Conservation (phyloP, 352 stramenopile genomes). For the Phytophthora agathidicida region DNA sequence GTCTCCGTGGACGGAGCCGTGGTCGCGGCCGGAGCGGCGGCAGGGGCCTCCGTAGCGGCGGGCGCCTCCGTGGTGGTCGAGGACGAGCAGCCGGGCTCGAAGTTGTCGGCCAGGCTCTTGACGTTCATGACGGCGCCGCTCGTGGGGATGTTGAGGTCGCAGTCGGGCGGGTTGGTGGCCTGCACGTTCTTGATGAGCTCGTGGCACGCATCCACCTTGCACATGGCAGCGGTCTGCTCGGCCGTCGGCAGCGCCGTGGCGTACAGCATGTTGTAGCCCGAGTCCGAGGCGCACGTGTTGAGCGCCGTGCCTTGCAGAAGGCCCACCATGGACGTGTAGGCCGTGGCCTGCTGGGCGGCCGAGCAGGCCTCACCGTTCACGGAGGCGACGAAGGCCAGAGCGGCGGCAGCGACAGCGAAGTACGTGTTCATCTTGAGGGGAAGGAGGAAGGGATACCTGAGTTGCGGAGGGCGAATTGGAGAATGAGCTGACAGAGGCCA, state of each 20-base stretch:
- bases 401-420: constrained; percentile 30
- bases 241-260: constrained; percentile 33
- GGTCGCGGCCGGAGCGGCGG: constrained; percentile 3
- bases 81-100: constrained; percentile 31
- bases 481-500: constrained; percentile 32
- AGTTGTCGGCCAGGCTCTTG: constrained; percentile 39
- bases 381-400: constrained; percentile 32
- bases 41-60: neutral
- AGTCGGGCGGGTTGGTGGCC: constrained; percentile 39
- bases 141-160: constrained; percentile 42
- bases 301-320: constrained; percentile 25
- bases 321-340: constrained; percentile 32
- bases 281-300: constrained; percentile 19
- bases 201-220: constrained; percentile 35
- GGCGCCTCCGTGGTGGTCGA: constrained; percentile 18
- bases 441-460: neutral
- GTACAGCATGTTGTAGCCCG: constrained; percentile 48
- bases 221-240: constrained; percentile 46
- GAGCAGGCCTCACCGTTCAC: constrained; percentile 36
- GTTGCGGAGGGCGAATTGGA: constrained; percentile 32
- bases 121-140: constrained; percentile 45
- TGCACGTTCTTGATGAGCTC: constrained; percentile 39
- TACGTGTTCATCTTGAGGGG: constrained; percentile 39
- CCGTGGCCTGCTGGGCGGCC: constrained; percentile 8
- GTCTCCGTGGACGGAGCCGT: neutral